These are phyloP conservation scores for Monilinia fructicola DNA, from an alignment of 2,329 filamentous ascomycete species.

Conservation along the genomic window DNA sequence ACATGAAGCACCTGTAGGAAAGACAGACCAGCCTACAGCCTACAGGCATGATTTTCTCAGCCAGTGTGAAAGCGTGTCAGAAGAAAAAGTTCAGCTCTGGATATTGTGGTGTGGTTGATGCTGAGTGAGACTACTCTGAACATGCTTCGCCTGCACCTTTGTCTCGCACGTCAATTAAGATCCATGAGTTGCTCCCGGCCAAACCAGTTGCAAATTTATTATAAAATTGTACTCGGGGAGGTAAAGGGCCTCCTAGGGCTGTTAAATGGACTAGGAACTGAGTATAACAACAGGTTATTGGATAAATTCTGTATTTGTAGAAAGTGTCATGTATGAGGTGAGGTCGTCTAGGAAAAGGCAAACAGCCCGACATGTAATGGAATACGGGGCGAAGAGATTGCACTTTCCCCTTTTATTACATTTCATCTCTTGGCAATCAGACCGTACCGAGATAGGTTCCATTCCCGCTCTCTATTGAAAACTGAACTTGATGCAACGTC, in stretches of 20 bases:
- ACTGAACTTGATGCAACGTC: not conserved
- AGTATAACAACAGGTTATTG: constrained; percentile 9
- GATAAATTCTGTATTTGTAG: not conserved
- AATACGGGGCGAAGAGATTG: constrained; percentile 8
- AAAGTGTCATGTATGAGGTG: constrained; percentile 11
- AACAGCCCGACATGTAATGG: not conserved
- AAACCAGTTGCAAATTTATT: not conserved
- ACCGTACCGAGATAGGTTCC: not conserved
- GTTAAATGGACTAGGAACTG: not conserved
- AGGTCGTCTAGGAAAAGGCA: constrained; percentile 15
- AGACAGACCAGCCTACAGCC: not conserved
- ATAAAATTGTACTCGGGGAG: constrained; percentile 8
- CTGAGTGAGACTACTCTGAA: constrained; percentile 21
- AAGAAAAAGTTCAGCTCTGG: constrained; percentile 14
- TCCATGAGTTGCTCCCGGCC: not conserved
- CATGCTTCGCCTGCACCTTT: constrained; percentile 3
- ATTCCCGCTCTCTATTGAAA: constrained; percentile 9
- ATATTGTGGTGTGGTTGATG: constrained; percentile 13
- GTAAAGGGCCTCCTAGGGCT: not conserved
- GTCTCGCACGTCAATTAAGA: not conserved
- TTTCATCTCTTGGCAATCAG: constrained; percentile 15
- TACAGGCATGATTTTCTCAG: not conserved
- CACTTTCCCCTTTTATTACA: constrained; percentile 11
- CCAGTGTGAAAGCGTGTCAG: constrained; percentile 5
- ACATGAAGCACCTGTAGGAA: not conserved